Conservation (phyloP, 2,329 filamentous ascomycete genomes). For the Fusarium camptoceras region DNA sequence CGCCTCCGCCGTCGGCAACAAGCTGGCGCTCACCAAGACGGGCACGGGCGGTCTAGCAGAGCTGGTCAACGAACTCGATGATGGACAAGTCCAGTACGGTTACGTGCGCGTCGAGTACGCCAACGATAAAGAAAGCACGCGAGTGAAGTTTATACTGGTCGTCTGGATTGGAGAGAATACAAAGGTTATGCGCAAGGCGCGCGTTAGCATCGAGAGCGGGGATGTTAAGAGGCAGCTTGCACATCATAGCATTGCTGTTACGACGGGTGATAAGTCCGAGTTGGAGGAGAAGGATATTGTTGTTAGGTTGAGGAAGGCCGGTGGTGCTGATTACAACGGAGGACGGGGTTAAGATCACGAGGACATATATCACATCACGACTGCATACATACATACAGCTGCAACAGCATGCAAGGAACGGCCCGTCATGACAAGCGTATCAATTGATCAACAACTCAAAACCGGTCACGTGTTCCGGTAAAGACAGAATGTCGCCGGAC, state of each 20-base stretch:
- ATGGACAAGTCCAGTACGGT: conserved; percentile 72
- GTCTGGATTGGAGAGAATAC: conserved; percentile 76
- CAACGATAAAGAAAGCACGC: conserved; percentile 76
- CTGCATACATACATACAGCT: not conserved
- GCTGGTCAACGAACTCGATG: conserved; percentile 67
- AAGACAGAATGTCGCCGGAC: conserved; percentile 20
- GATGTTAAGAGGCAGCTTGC: conserved; percentile 71
- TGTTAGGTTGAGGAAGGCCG: conserved; percentile 70
- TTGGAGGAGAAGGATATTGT: conserved; percentile 72
- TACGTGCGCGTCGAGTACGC: conserved; percentile 76
- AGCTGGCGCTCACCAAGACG: conserved; percentile 66
- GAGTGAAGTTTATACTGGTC: conserved; percentile 75
- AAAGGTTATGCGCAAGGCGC: conserved; percentile 76
- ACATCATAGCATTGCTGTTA: conserved; percentile 75
- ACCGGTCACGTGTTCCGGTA: conserved; percentile 23
- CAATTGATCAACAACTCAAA: conserved; percentile 1
- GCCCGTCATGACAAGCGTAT: conserved; percentile 15
- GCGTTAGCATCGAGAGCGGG: conserved; percentile 74
- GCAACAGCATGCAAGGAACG: conserved; percentile 11
- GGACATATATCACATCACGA: not conserved
- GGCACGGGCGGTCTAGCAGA: conserved; percentile 71
- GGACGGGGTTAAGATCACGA: conserved; percentile 62
- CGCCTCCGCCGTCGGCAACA: conserved; percentile 65
- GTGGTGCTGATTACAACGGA: conserved; percentile 78
- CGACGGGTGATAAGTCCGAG: conserved; percentile 70